phyloP scores from a whole-genome alignment of 768 basidiomycete genomes.

The Lactarius akahatsu region DNA sequence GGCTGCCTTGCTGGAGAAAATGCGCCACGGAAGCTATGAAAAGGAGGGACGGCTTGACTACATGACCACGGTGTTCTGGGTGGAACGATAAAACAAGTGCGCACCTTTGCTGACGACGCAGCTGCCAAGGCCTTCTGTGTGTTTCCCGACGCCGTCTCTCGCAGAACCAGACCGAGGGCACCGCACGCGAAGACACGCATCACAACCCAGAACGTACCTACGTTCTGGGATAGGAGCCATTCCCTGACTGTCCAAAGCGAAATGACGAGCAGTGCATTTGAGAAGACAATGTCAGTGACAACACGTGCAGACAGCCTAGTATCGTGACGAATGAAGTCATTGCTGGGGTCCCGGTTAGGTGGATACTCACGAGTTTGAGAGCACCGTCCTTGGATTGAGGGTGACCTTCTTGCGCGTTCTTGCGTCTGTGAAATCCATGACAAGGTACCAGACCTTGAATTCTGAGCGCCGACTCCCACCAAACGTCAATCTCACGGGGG shows the following conservation, averaged over 20 bases:
- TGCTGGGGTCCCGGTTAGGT: not conserved
- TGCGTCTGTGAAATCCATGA: slow-evolving; percentile 37
- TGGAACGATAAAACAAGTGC: not conserved
- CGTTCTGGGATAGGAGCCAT: slow-evolving; percentile 62
- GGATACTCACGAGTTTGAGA: slow-evolving; percentile 31
- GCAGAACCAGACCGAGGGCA: slow-evolving; percentile 61
- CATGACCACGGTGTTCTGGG: not conserved
- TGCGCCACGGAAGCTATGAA: slow-evolving; percentile 64
- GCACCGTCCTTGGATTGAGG: slow-evolving; percentile 32
- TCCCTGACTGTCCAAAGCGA: slow-evolving; percentile 65
- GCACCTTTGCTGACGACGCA: slow-evolving; percentile 42
- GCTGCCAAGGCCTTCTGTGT: slow-evolving; percentile 53
- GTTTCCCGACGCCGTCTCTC: slow-evolving; percentile 58
- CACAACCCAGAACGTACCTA: slow-evolving; percentile 73
- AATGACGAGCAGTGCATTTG: slow-evolving; percentile 63
- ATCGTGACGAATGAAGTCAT: not conserved
- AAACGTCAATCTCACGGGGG: too few species aligned
- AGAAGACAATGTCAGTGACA: slow-evolving; percentile 47
- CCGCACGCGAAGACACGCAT: slow-evolving; percentile 71
- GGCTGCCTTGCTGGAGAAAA: slow-evolving; percentile 64
- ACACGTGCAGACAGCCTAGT: slow-evolving; percentile 22
- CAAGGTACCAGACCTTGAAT: slow-evolving; percentile 1
- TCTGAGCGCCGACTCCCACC: not conserved
- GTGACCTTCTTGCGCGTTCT: slow-evolving; percentile 40
- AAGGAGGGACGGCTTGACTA: slow-evolving; percentile 64